Conservation (phyloP, 148 eudicot genomes). For the Mesembryanthemum crystallinum region DNA sequence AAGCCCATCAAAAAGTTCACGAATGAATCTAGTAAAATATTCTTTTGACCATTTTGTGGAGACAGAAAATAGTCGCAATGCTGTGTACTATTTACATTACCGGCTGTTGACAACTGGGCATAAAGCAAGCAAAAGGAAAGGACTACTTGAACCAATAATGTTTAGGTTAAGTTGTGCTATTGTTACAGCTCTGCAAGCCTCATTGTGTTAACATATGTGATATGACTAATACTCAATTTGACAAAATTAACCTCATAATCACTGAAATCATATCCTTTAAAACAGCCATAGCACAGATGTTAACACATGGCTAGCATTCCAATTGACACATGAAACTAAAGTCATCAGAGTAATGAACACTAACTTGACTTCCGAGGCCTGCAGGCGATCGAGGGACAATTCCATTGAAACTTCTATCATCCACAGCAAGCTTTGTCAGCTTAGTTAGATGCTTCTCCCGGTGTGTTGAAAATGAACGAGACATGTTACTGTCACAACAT, state of each 20-base stretch:
- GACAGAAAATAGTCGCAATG: neutral
- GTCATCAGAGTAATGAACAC: neutral
- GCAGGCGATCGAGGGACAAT: constrained; percentile 80
- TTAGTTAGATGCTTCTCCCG: constrained; percentile 61
- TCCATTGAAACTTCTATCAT: constrained; percentile 49
- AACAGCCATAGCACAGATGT: neutral
- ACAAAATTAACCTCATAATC: neutral
- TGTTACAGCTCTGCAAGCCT: neutral
- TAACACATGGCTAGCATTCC: neutral
- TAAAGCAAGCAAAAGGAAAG: neutral
- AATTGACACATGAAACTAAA: neutral
- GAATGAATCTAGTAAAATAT: neutral
- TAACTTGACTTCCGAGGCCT: constrained; percentile 64
- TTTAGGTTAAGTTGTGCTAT: neutral
- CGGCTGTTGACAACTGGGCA: neutral
- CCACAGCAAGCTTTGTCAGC: constrained; percentile 77
- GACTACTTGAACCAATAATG: neutral
- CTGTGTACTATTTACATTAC: neutral
- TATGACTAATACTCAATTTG: too few relatives aligned
- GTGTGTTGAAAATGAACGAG: constrained; percentile 67
- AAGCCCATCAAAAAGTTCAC: neutral
- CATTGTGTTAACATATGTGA: neutral
- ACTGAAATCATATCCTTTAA: neutral
- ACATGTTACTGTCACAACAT: constrained; percentile 42
- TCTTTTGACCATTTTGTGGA: neutral